A percentile compares a stretch with the other conserved stretches of the same genome.
Conservation (phyloP, 371 early-diverging fungal species). For the Dinochytrium kinnereticum region DNA sequence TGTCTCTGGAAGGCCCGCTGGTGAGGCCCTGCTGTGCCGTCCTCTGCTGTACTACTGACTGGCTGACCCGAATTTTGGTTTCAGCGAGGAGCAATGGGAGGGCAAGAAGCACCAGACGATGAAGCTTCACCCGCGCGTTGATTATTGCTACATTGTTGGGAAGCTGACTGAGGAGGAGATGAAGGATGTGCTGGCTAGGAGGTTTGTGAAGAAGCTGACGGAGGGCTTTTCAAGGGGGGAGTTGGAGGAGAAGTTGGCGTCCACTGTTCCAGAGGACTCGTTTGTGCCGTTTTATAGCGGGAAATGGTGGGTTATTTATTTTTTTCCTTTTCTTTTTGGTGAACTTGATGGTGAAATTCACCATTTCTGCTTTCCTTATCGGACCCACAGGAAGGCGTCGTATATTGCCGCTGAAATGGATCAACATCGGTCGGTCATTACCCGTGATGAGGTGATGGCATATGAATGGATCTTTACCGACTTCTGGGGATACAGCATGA, state of each 20-base stretch:
- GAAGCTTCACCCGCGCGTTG: slow-evolving; percentile 15
- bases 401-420: slow-evolving; percentile 11
- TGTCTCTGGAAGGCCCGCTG: slow-evolving; percentile 8
- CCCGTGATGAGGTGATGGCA: slow-evolving; percentile 12
- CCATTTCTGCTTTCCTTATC: neutral
- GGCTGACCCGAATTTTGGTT: neutral
- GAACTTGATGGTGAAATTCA: neutral
- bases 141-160: slow-evolving; percentile 3
- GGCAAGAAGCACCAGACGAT: slow-evolving; percentile 12
- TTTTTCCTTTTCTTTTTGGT: neutral
- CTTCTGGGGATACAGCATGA: slow-evolving; percentile 5
- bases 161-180: slow-evolving; percentile 6
- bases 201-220: neutral
- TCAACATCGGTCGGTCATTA: neutral
- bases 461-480: slow-evolving; percentile 10
- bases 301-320: slow-evolving; percentile 2
- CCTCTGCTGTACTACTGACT: neutral
- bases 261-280: neutral
- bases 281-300: slow-evolving; percentile 16
- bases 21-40: slow-evolving; percentile 5
- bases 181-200: neutral
- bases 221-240: neutral
- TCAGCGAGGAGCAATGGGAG: slow-evolving; percentile 9
- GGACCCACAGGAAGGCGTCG: neutral
- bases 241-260: neutral